These are phyloP conservation scores for Aspergillus brasiliensis DNA, from an alignment of 2,329 filamentous ascomycete species.

Conservation along the genomic window DNA sequence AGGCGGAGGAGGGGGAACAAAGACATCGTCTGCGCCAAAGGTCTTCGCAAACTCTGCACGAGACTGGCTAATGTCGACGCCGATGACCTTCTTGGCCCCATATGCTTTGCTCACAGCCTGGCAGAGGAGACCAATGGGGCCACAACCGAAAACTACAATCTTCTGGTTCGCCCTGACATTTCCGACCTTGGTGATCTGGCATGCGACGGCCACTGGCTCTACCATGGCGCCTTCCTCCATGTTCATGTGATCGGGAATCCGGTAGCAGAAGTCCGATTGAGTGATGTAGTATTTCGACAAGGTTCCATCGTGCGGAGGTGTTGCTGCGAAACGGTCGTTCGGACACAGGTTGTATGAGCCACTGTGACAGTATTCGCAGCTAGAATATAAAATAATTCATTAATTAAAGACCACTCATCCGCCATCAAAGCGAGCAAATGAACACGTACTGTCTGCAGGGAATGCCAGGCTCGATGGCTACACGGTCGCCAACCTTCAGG, in stretches of 20 bases:
- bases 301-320: slow-evolving; percentile 54
- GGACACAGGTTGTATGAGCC: slow-evolving; percentile 27
- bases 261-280: slow-evolving; percentile 52
- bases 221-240: slow-evolving; percentile 57
- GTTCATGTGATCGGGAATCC: slow-evolving; percentile 47
- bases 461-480: slow-evolving; percentile 30
- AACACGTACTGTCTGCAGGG: slow-evolving; percentile 39
- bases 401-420: too few species aligned
- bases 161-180: slow-evolving; percentile 46
- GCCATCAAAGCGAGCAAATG: too few species aligned
- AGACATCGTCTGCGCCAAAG: slow-evolving; percentile 51
- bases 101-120: slow-evolving; percentile 52
- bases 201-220: slow-evolving; percentile 57
- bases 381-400: too few species aligned
- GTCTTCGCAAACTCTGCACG: slow-evolving; percentile 46
- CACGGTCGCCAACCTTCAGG: slow-evolving; percentile 25
- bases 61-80: slow-evolving; percentile 49
- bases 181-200: slow-evolving; percentile 49
- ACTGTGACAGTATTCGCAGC: slow-evolving; percentile 2
- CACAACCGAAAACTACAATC: slow-evolving; percentile 54
- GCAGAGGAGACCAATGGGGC: slow-evolving; percentile 53
- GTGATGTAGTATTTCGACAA: slow-evolving; percentile 53
- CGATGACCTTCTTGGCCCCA: slow-evolving; percentile 49
- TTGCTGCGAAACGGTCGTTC: slow-evolving; percentile 55
- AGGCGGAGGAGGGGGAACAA: slow-evolving; percentile 41